Conservation (phyloP, 805 yeast species). For the Hanseniaspora jakobsenii region DNA sequence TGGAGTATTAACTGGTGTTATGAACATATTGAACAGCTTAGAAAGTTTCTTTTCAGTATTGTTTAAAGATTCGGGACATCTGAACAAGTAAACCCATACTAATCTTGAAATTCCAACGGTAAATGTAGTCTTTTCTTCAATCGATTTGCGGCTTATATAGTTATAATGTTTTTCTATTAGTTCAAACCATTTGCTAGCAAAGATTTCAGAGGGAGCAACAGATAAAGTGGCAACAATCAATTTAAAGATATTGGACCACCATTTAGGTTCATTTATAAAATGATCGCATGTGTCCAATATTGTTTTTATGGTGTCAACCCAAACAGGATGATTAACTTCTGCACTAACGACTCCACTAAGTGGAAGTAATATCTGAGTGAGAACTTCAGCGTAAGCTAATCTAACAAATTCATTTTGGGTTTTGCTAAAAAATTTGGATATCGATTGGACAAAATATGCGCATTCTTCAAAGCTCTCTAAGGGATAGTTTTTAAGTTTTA, state of each 20-base stretch:
- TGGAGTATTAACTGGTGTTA: constrained; percentile 50
- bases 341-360: constrained; percentile 80
- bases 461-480: constrained; percentile 83
- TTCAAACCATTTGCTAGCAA: constrained; percentile 57
- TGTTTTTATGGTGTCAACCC: constrained; percentile 69
- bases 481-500: constrained; percentile 70
- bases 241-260: constrained; percentile 58
- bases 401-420: constrained; percentile 55
- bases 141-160: constrained; percentile 53
- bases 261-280: constrained; percentile 35
- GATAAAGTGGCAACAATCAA: constrained; percentile 62
- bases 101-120: constrained; percentile 60
- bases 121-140: constrained; percentile 40
- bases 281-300: constrained; percentile 43
- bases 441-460: constrained; percentile 76
- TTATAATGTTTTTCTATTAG: constrained; percentile 51
- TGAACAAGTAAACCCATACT: constrained; percentile 77
- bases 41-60: constrained; percentile 74
- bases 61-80: constrained; percentile 81
- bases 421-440: constrained; percentile 67
- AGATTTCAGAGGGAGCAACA: constrained; percentile 68
- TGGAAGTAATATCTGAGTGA: constrained; percentile 63
- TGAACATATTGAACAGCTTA: constrained; percentile 42
- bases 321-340: constrained; percentile 88
- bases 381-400: constrained; percentile 74